Evolutionary conservation across 2,329 filamentous ascomycete genomes (phyloP), one percentile per base, ranked within the genome.

Genomic region (Aspergillus sojae): DNA sequence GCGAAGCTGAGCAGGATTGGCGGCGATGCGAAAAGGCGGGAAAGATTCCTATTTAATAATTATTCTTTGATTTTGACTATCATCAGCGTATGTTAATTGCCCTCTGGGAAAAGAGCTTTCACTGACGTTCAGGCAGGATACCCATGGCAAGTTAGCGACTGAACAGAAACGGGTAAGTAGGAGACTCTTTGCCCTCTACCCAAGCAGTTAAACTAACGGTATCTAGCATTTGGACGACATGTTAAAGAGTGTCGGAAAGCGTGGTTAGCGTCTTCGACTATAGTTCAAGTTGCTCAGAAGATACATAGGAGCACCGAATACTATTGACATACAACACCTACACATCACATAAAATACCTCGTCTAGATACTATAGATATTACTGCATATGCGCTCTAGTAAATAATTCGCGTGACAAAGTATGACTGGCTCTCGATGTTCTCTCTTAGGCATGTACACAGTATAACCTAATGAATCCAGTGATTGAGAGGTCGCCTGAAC

Each of bases 11-110:
- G 91, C 73, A 90, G 92, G 69, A 92, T 94, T 66, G 88, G 87
- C 23, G 80, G 84, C 1, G 94, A 97, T 72, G 85, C 87, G 67
- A 87, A 92, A 74, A 96, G 96, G 80, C 85, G 90, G 68, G 91
- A 94, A 69, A 84, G 95, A 52, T 98, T 98, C 74, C 78, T 99
- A 72, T 95, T 91, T 75, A 99, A 98, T 76, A 99, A 99, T 77
- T 98, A 96, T 78, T 96, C 92, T 60, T 83, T 99, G 67, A 87
- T 99, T n/a, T 83, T 93, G 71, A 97, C 95, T 12, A 97, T 99
- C 66, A 91, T 99, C 67, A 88, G 91, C 72, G 91, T 83, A 76
- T 54, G 80, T 74, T 32, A 7, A n/a, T 32, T 41, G 16, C 4
- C 43, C 1, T 12, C 36, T 26, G 7, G 43, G 21, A 1, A 5